Evolutionary conservation across 768 basidiomycete species (phyloP).

Genomic region (Pleurotus tuber-regium): DNA sequence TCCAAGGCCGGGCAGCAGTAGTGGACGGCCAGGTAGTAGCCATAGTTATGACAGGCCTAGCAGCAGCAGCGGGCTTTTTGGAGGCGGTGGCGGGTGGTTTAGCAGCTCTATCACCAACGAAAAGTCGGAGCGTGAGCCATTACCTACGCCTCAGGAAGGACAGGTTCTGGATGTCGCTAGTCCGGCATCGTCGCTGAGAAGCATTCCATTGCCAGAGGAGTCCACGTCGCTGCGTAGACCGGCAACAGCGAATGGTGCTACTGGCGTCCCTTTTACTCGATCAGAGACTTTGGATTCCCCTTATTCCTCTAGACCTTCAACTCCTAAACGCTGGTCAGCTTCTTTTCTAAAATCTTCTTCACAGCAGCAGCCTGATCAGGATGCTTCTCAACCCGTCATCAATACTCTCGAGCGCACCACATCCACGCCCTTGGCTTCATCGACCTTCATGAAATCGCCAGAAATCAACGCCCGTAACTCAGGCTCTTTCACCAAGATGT

Average conservation of each 20-base stretch:
- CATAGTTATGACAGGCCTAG: conserved; percentile 11
- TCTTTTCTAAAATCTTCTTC: conserved; percentile 25
- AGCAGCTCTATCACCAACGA: conserved; percentile 17
- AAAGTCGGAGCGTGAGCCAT: conserved; percentile 9
- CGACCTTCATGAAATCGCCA: conserved; percentile 29
- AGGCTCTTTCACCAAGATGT: conserved; percentile 60
- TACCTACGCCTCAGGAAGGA: conserved; percentile 28
- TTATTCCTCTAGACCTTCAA: conserved; percentile 25
- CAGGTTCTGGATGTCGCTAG: conserved; percentile 20
- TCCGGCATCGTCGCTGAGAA: conserved; percentile 10
- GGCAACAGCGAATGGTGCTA: conserved; percentile 7
- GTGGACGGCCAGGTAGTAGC: conserved; percentile 20
- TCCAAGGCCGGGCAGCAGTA: conserved; percentile 30
- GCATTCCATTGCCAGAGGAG: conserved; percentile 13
- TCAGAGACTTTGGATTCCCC: conserved; percentile 21
- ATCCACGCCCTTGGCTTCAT: conserved; percentile 22
- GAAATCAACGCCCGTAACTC: conserved; percentile 33
- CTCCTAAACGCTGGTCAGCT: conserved; percentile 33
- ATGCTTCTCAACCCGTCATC: conserved; percentile 43
- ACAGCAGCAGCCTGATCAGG: conserved; percentile 44
- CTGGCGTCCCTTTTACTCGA: conserved; percentile 7
- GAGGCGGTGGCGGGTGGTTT: conserved; percentile 12
- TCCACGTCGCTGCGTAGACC: conserved; percentile 14
- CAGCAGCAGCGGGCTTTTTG: conserved; percentile 13
- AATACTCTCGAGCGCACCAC: conserved; percentile 50